Percentiles rank a stretch among this genome's conserved stretches.
Conservation (phyloP, 2,329 filamentous ascomycete species). For the Monilinia polystroma region DNA sequence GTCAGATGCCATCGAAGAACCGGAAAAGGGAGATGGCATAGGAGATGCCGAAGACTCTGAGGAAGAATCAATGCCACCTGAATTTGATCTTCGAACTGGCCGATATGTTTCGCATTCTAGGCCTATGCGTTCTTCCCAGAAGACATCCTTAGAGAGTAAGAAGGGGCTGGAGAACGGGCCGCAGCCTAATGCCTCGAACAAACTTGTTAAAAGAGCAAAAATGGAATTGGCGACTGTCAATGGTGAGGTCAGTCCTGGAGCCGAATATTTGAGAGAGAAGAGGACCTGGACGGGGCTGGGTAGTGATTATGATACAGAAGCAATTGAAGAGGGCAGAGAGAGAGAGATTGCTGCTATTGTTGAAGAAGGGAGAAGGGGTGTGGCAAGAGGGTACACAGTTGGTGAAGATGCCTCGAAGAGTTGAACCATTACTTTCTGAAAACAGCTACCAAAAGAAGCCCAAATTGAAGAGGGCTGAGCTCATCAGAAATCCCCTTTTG, state of each 20-base stretch:
- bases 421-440: slow-evolving; percentile 21
- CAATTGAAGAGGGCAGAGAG: slow-evolving; percentile 49
- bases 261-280: slow-evolving; percentile 78
- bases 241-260: slow-evolving; percentile 84
- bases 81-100: slow-evolving; percentile 90
- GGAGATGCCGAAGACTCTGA: slow-evolving; percentile 45
- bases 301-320: slow-evolving; percentile 73
- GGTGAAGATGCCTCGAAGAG: slow-evolving; percentile 51
- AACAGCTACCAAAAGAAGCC: background rate
- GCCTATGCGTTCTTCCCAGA: slow-evolving; percentile 56
- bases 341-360: slow-evolving; percentile 58
- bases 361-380: slow-evolving; percentile 82
- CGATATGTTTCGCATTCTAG: slow-evolving; percentile 75
- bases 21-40: slow-evolving; percentile 20
- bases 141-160: slow-evolving; percentile 12
- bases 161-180: slow-evolving; percentile 34
- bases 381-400: slow-evolving; percentile 84
- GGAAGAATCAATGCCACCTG: slow-evolving; percentile 76
- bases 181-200: slow-evolving; percentile 42
- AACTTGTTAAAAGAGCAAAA: slow-evolving; percentile 62
- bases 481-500: background rate
- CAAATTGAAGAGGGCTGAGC: background rate
- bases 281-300: slow-evolving; percentile 91
- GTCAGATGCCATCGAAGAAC: slow-evolving; percentile 35
- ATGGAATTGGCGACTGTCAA: slow-evolving; percentile 79